These are phyloP conservation scores for Globisporangium paroecandrum DNA, from an alignment of 352 stramenopile genomes.

Conservation along the genomic window DNA sequence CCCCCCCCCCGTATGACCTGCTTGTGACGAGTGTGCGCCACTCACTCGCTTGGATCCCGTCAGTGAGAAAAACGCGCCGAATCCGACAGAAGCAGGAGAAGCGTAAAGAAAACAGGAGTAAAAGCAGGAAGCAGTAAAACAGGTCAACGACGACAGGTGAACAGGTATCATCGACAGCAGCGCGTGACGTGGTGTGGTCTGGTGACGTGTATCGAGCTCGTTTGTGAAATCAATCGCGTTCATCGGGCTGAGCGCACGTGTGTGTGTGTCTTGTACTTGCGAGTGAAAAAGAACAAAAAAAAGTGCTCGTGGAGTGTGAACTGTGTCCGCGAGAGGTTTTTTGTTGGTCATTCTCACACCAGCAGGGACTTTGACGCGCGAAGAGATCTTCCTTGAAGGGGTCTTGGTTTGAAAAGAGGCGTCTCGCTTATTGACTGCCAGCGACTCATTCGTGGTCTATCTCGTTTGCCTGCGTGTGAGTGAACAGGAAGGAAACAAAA, in stretches of 20 bases:
- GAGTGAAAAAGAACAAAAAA: not conserved
- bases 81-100: not conserved
- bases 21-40: not conserved
- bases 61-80: not conserved
- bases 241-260: slow-evolving; percentile 2
- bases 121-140: too few relatives aligned
- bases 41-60: not conserved
- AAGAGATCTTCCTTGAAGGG: not conserved
- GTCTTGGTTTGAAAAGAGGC: slow-evolving; percentile 2
- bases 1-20: not conserved
- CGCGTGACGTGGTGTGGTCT: slow-evolving; percentile 9
- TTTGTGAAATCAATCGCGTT: slow-evolving; percentile 8
- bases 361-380: slow-evolving; percentile 6
- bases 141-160: not conserved
- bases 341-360: slow-evolving; percentile 10
- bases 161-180: slow-evolving; percentile 1
- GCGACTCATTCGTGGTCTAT: not conserved
- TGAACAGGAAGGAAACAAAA: slow-evolving; percentile 2
- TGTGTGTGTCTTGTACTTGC: slow-evolving; percentile 8
- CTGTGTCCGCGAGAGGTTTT: slow-evolving; percentile 6
- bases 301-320: slow-evolving; percentile 2
- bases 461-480: slow-evolving; percentile 3
- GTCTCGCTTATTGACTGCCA: slow-evolving; percentile 1
- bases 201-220: slow-evolving; percentile 7
- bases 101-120: too few relatives aligned